Conservation (phyloP, 208 protist species). For the Trypanosomatidae sp. region DNA sequence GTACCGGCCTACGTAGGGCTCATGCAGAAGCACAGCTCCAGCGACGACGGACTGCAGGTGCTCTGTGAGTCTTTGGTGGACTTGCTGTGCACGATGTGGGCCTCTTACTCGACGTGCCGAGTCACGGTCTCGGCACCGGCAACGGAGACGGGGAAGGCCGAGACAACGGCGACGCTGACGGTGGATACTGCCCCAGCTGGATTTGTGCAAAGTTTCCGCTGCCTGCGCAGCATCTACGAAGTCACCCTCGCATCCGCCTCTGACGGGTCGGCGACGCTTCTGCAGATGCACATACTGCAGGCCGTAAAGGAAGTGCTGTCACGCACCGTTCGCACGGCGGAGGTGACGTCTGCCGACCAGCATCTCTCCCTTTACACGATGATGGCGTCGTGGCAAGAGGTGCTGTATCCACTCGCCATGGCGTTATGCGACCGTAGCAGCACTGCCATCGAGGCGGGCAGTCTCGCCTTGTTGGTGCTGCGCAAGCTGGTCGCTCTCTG, state of each 20-base stretch:
- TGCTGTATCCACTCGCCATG: slow-evolving; percentile 64
- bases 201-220: slow-evolving; percentile 55
- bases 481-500: slow-evolving; percentile 63
- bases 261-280: slow-evolving; percentile 28
- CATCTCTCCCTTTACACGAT: slow-evolving; percentile 39
- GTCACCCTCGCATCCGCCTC: slow-evolving; percentile 18
- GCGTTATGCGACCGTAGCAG: slow-evolving; percentile 52
- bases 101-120: slow-evolving; percentile 25
- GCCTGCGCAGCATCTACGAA: slow-evolving; percentile 35
- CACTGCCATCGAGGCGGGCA: slow-evolving; percentile 56
- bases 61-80: slow-evolving; percentile 63
- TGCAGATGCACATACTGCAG: slow-evolving; percentile 75
- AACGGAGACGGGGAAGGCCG: not conserved
- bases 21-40: slow-evolving; percentile 37
- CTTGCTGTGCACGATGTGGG: slow-evolving; percentile 59
- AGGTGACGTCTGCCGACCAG: slow-evolving; percentile 10
- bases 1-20: slow-evolving; percentile 59
- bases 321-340: slow-evolving; percentile 39
- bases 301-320: slow-evolving; percentile 75
- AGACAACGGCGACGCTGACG: slow-evolving; percentile 4
- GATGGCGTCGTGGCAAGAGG: slow-evolving; percentile 59
- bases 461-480: slow-evolving; percentile 73
- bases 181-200: slow-evolving; percentile 30
- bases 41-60: slow-evolving; percentile 66
- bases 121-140: not conserved